Evolutionary conservation across 2,329 filamentous ascomycete genomes (phyloP), one percentile per base, ranked within the genome.

Genomic region (Helminthosporium solani): DNA sequence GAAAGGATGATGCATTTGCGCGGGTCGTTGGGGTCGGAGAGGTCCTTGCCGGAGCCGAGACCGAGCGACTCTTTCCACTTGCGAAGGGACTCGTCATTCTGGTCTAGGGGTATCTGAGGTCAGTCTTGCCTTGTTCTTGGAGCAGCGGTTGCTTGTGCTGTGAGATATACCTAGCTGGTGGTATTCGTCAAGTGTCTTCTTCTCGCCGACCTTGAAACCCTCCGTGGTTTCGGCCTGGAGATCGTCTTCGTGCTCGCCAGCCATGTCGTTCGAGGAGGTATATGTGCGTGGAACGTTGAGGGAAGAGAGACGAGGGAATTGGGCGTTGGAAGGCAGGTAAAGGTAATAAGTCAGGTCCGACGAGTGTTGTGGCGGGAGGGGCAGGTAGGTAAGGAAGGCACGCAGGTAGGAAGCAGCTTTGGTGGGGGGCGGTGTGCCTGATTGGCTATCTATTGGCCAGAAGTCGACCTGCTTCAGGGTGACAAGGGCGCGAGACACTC

Each of bases 131-230:
- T 7, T 12, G 25, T 27, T 12, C 7, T 14, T 12, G 14, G 4
- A n/a, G 33, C 19, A 15, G 23, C 25, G 28, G 28, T 31, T 31
- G 12, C 14, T 6, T 7, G 8, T 31, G 28, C 3, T 31, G 28
- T 27, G 12, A 21, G 33, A 78, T 88, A 67, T 78, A 95, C 90
- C 94, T 75, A 99, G 87, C 72, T 96, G 80, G 68, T 92, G 82
- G 76, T 96, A 96, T 74, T 96, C 88, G 56, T 92, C 88, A 67
- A 99, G 81, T 62, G 89, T 95, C 83, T 97, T 96, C 86, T 96
- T 96, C 83, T 96, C 90, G 60, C 90, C 91, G 69, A 96, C 87
- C 84, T 95, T 96, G 86, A 96, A 97, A 70, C 92, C 92, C 76
- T 91, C 86, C 58, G 91, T 96, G 76, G 86, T 82, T 77, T 94